Conservation (phyloP, 1,284 basidiomycete species). For the Cutaneotrichosporon daszewskae region DNA sequence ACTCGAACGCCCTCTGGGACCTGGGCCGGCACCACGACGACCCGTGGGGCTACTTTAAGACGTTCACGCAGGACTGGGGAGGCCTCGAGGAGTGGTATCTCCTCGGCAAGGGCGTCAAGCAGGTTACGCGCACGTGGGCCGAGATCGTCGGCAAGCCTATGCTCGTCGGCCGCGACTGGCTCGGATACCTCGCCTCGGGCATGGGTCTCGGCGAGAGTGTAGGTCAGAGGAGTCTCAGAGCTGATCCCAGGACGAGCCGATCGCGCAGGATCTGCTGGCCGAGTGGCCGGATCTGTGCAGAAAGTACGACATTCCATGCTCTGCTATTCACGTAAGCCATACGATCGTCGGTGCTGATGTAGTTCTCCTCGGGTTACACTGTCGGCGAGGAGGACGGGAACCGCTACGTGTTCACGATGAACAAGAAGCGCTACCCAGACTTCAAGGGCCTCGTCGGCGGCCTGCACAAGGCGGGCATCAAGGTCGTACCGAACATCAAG, state of each 20-base stretch:
- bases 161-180: constrained; percentile 47
- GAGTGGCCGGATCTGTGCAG: constrained; percentile 47
- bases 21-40: constrained; percentile 46
- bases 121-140: constrained; percentile 38
- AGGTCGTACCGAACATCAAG: constrained; percentile 50
- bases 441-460: constrained; percentile 45
- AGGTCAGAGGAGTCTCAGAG: neutral
- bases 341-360: constrained; percentile 3
- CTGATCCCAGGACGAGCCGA: constrained; percentile 37
- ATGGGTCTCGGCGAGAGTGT: constrained; percentile 48
- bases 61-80: constrained; percentile 45
- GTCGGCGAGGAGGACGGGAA: constrained; percentile 42
- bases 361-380: constrained; percentile 48
- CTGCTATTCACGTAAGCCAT: constrained; percentile 34
- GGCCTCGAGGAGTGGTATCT: constrained; percentile 49
- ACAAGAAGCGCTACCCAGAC: constrained; percentile 48
- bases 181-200: constrained; percentile 46
- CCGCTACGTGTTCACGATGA: constrained; percentile 49
- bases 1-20: constrained; percentile 47
- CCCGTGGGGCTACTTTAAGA: constrained; percentile 48
- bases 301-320: constrained; percentile 48
- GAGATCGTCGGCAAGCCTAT: constrained; percentile 44
- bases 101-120: constrained; percentile 37
- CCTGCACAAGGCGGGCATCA: constrained; percentile 48
- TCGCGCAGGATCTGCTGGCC: constrained; percentile 47